Percentiles rank a stretch among this genome's conserved stretches.
These are phyloP conservation scores for Trametes meyenii DNA, from an alignment of 768 basidiomycete genomes.

Conservation along the genomic window DNA sequence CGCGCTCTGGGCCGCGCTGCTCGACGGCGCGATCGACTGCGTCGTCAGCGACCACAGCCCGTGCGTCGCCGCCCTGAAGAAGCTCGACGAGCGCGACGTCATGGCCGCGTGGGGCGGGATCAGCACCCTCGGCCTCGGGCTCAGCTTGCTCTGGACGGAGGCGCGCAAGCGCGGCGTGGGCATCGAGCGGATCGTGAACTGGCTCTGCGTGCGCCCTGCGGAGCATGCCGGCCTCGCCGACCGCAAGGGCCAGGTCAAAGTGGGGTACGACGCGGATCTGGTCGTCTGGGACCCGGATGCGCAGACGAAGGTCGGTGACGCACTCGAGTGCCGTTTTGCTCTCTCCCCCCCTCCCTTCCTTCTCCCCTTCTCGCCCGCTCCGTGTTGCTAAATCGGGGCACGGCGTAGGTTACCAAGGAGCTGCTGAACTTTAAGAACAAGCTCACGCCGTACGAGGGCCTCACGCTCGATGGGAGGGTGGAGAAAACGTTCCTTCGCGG, in stretches of 20 bases:
- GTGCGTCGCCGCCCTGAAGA: slow-evolving; percentile 82
- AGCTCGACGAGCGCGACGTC: slow-evolving; percentile 73
- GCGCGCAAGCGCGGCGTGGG: slow-evolving; percentile 58
- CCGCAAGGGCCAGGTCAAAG: slow-evolving; percentile 70
- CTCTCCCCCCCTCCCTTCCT: no score
- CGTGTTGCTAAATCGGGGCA: slow-evolving; percentile 13
- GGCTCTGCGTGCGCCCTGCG: slow-evolving; percentile 77
- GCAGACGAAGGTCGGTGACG: slow-evolving; percentile 42
- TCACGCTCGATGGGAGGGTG: slow-evolving; percentile 69
- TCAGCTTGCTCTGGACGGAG: slow-evolving; percentile 91
- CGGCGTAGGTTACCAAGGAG: slow-evolving; percentile 68
- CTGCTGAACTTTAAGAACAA: slow-evolving; percentile 91
- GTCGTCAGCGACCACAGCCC: slow-evolving; percentile 98
- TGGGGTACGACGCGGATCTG: slow-evolving; percentile 86
- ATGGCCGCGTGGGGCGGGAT: slow-evolving; percentile 97
- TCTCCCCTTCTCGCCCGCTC: slow-evolving; percentile 7
- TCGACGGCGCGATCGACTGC: slow-evolving; percentile 84
- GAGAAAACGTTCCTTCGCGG: slow-evolving; percentile 83
- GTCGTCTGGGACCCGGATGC: slow-evolving; percentile 77
- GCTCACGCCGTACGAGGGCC: slow-evolving; percentile 85
- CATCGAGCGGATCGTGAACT: slow-evolving; percentile 67
- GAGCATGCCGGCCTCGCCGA: slow-evolving; percentile 72
- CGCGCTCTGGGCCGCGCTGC: slow-evolving; percentile 77
- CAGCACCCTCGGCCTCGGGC: slow-evolving; percentile 84
- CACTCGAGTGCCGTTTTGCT: neutral